Percentiles rank a stretch among this genome's conserved stretches.
These are phyloP conservation scores for Pseudocercospora eumusae DNA, from an alignment of 2,329 filamentous ascomycete genomes.

Conservation along the genomic window DNA sequence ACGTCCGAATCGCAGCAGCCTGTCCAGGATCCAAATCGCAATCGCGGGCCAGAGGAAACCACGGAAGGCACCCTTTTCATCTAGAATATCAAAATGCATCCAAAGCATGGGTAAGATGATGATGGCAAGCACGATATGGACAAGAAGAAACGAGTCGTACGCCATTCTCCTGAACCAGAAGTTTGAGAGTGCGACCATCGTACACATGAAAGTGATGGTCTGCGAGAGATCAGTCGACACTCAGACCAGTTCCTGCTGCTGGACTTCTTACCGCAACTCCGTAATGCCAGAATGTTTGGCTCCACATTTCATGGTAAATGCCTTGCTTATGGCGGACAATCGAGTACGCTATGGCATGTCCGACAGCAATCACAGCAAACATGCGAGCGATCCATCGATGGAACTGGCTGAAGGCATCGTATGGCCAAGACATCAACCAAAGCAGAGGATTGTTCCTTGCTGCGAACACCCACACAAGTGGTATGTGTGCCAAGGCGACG, in stretches of 20 bases:
- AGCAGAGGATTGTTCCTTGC: conserved; percentile 66
- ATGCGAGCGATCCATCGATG: conserved; percentile 68
- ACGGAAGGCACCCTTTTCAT: conserved; percentile 55
- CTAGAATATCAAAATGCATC: conserved; percentile 57
- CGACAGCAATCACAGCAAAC: conserved; percentile 61
- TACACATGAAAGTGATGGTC: conserved; percentile 47
- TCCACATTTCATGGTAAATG: conserved; percentile 35
- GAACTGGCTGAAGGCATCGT: conserved; percentile 65
- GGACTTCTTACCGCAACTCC: conserved; percentile 47
- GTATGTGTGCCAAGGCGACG: conserved; percentile 64
- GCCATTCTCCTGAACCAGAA: conserved; percentile 54
- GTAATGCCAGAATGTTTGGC: conserved; percentile 53
- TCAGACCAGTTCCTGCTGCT: no score
- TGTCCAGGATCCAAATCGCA: conserved; percentile 54
- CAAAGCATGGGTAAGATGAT: conserved; percentile 47
- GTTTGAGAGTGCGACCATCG: conserved; percentile 51
- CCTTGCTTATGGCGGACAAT: conserved; percentile 41
- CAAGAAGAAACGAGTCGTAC: conserved; percentile 56
- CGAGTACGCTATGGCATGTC: conserved; percentile 62
- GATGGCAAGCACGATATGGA: conserved; percentile 57
- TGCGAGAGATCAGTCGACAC: conserved; percentile 10
- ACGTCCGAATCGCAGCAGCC: conserved; percentile 46
- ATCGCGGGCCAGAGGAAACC: conserved; percentile 53
- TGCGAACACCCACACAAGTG: conserved; percentile 66
- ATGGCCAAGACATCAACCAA: conserved; percentile 69